Conservation (phyloP, 495 filamentous ascomycete species). For the Evansstolkia leycettana region DNA sequence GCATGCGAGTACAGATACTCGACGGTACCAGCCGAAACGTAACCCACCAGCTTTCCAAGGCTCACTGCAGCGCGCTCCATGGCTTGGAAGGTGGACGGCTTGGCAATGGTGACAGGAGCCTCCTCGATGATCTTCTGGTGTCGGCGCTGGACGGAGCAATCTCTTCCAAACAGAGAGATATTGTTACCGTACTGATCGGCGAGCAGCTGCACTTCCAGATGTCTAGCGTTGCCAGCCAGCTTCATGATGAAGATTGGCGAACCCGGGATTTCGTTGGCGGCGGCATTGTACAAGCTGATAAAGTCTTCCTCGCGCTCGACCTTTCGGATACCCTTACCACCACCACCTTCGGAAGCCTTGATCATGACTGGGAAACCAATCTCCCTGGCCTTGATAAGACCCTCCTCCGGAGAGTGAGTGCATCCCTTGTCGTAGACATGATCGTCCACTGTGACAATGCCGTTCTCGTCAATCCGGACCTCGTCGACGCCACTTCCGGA, state of each 20-base stretch:
- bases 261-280: slow-evolving; percentile 94
- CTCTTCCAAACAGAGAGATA: slow-evolving; percentile 95
- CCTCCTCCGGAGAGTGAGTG: slow-evolving; percentile 77
- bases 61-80: slow-evolving; percentile 98
- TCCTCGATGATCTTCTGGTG: slow-evolving; percentile 99
- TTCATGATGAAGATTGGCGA: slow-evolving; percentile 99
- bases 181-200: slow-evolving; percentile 99
- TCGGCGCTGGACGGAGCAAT: slow-evolving; percentile 96
- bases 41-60: slow-evolving; percentile 85
- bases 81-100: slow-evolving; percentile 71
- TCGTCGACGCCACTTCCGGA: slow-evolving; percentile 83
- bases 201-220: slow-evolving; percentile 94
- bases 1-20: slow-evolving; percentile 98
- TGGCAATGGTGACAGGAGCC: slow-evolving; percentile 92
- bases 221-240: slow-evolving; percentile 87
- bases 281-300: slow-evolving; percentile 75
- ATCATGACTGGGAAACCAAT: slow-evolving; percentile 99
- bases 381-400: slow-evolving; percentile 69
- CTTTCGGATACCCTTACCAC: slow-evolving; percentile 98
- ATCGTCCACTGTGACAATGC: slow-evolving; percentile 85
- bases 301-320: slow-evolving; percentile 81
- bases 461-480: slow-evolving; percentile 64
- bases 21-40: slow-evolving; percentile 96
- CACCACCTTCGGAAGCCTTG: slow-evolving; percentile 98
- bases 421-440: slow-evolving; percentile 85